A percentile compares a stretch with the other conserved stretches of the same genome.
phyloP scores from a whole-genome alignment of 1,139 yeast genomes.

The Suhomyces panamericanus region DNA sequence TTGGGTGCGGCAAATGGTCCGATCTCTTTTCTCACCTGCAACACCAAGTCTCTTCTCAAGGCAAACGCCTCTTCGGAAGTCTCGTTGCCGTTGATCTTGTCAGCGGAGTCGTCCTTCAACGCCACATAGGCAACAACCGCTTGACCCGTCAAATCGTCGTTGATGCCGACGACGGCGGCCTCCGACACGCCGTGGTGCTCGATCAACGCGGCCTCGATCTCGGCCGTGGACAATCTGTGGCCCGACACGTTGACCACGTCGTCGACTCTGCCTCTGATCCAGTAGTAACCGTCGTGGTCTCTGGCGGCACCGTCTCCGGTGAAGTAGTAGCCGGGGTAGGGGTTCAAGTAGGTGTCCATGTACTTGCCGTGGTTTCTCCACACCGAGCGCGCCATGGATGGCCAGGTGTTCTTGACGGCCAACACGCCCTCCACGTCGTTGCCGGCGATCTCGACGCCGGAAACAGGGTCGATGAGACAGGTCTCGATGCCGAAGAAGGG shows the following conservation, averaged over 20 bases:
- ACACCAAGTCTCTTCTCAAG: constrained; percentile 76
- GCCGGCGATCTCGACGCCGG: constrained; percentile 79
- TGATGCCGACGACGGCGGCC: constrained; percentile 92
- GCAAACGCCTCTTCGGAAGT: constrained; percentile 52
- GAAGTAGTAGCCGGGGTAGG: constrained; percentile 95
- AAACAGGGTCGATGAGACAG: constrained; percentile 86
- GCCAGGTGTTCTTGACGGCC: constrained; percentile 91
- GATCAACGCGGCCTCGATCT: constrained; percentile 88
- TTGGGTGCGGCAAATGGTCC: constrained; percentile 99
- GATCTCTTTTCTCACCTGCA: constrained; percentile 89
- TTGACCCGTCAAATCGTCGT: constrained; percentile 96
- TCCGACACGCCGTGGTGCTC: constrained; percentile 83
- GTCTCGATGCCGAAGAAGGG: constrained; percentile 96
- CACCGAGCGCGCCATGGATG: constrained; percentile 96
- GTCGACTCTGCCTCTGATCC: constrained; percentile 98
- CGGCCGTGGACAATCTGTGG: constrained; percentile 95
- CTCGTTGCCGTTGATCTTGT: constrained; percentile 44
- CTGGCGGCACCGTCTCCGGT: constrained; percentile 99
- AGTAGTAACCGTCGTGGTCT: constrained; percentile 95
- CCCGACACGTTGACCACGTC: constrained; percentile 98
- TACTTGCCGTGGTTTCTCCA: constrained; percentile 88
- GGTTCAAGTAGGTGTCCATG: constrained; percentile 90
- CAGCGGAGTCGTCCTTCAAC: constrained; percentile 59
- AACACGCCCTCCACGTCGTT: constrained; percentile 96
- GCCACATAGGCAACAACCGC: constrained; percentile 94